These are phyloP conservation scores for Boletus sp. DNA, from an alignment of 1,284 basidiomycete species.

Conservation along the genomic window DNA sequence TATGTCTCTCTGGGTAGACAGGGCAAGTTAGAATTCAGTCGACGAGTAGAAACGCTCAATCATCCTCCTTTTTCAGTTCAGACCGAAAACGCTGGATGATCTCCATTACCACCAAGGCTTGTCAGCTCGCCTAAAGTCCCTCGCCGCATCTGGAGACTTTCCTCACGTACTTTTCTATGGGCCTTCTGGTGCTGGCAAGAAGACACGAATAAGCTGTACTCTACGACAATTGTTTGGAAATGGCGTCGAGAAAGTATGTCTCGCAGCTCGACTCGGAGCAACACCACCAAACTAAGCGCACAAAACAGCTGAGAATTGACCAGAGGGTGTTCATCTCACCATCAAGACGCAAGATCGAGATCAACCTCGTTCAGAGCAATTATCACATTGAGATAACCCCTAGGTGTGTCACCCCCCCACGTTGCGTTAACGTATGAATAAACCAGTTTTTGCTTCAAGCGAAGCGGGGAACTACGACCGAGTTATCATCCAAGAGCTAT, in stretches of 20 bases:
- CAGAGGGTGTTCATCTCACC: slow-evolving; percentile 96
- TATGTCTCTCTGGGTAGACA: slow-evolving; percentile 92
- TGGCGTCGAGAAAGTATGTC: slow-evolving; percentile 84
- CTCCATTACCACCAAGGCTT: slow-evolving; percentile 89
- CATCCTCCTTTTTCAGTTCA: slow-evolving; percentile 54
- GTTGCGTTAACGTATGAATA: not conserved
- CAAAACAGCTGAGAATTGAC: slow-evolving; percentile 89
- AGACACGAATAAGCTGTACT: slow-evolving; percentile 92
- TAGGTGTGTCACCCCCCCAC: slow-evolving; percentile 53
- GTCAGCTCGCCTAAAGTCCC: slow-evolving; percentile 75
- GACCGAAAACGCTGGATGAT: slow-evolving; percentile 81
- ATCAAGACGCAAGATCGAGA: slow-evolving; percentile 92
- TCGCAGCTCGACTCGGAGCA: not conserved
- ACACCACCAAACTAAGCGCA: slow-evolving; percentile 4
- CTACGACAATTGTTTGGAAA: slow-evolving; percentile 88
- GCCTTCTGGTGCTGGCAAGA: slow-evolving; percentile 96
- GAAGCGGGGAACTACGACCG: slow-evolving; percentile 97
- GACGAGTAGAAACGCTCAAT: not conserved
- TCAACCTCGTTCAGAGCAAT: slow-evolving; percentile 97
- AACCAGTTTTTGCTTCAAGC: slow-evolving; percentile 41
- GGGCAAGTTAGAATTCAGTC: slow-evolving; percentile 42
- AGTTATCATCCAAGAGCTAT: slow-evolving; percentile 93
- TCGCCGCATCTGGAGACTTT: slow-evolving; percentile 90
- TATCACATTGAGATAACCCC: slow-evolving; percentile 99
- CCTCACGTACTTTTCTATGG: slow-evolving; percentile 99